phyloP scores from a whole-genome alignment of 2,329 filamentous ascomycete species.

The Penicillium sp. region DNA sequence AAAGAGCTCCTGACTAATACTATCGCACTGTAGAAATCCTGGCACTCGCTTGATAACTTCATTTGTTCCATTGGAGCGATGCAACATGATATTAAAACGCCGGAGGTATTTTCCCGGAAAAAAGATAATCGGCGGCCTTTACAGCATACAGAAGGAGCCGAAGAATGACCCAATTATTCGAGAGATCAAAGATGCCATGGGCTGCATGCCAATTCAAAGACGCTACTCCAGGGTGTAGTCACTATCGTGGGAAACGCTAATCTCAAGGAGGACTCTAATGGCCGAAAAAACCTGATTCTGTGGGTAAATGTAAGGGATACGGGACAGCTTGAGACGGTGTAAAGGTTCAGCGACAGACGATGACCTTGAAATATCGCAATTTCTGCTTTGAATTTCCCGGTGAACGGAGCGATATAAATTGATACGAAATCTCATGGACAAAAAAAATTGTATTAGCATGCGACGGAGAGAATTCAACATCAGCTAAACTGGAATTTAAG shows the following conservation, averaged over 20 bases:
- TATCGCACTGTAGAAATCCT: neutral
- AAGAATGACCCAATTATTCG: conserved; percentile 1
- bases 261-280: neutral
- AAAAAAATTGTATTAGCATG: neutral
- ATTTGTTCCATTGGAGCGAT: neutral
- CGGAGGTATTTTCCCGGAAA: neutral
- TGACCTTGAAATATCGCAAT: too few relatives aligned
- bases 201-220: neutral
- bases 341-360: neutral
- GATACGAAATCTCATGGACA: too few relatives aligned
- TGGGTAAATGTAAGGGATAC: neutral
- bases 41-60: neutral
- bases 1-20: neutral
- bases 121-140: neutral
- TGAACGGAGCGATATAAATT: too few relatives aligned
- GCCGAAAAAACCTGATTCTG: neutral
- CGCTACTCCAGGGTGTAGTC: neutral
- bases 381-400: too few relatives aligned
- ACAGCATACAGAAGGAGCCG: neutral
- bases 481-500: neutral
- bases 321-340: neutral
- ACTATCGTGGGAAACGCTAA: neutral
- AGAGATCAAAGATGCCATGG: conserved; percentile 6
- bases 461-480: neutral
- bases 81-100: neutral